phyloP scores from a whole-genome alignment of 306 rosid species.

The Nissolia schottii region DNA sequence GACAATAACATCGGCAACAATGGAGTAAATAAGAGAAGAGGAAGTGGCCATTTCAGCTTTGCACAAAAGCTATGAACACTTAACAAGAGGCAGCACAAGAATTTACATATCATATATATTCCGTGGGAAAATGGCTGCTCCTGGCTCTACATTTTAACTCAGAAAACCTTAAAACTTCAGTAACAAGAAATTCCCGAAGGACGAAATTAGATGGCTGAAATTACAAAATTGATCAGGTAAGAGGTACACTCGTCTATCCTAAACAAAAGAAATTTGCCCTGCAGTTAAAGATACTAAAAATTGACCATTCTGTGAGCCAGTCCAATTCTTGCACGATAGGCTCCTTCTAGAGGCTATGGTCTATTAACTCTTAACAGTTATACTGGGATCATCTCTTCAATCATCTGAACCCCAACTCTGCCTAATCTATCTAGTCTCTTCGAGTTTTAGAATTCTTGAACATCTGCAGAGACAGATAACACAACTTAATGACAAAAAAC shows the following conservation, averaged over 20 bases:
- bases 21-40: background rate
- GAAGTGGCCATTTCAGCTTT: constrained; percentile 21
- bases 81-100: constrained; percentile 27
- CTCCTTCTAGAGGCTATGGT: constrained; percentile 31
- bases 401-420: constrained; percentile 22
- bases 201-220: constrained; percentile 41
- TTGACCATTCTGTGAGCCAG: constrained; percentile 26
- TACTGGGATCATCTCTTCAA: constrained; percentile 8
- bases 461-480: constrained; percentile 53
- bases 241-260: constrained; percentile 37
- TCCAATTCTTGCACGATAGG: constrained; percentile 39
- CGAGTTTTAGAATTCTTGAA: constrained; percentile 50
- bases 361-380: constrained; percentile 32
- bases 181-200: constrained; percentile 31
- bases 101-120: constrained; percentile 32
- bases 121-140: constrained; percentile 37
- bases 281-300: constrained; percentile 41
- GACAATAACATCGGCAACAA: background rate
- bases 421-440: constrained; percentile 22
- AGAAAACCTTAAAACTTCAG: constrained; percentile 27
- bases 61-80: constrained; percentile 38
- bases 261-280: constrained; percentile 41
- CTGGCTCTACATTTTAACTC: constrained; percentile 35
- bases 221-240: constrained; percentile 78
- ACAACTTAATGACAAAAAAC: constrained; percentile 1